phyloP scores from a whole-genome alignment of 129 eudicot genomes.

The Chrysanthemum makinoi region DNA sequence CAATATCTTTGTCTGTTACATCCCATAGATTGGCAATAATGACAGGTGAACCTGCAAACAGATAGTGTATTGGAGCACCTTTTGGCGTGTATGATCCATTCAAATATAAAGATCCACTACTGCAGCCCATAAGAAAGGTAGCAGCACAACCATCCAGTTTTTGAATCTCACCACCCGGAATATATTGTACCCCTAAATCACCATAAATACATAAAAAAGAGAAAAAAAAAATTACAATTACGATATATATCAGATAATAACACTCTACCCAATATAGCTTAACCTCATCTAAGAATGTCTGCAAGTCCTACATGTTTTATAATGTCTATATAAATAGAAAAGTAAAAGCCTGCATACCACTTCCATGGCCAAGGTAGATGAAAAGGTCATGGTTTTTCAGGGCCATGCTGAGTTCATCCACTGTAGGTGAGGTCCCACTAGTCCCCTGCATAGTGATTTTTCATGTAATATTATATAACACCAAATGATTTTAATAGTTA shows the following conservation, averaged over 20 bases:
- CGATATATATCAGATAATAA: too few species aligned
- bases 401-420: conserved; percentile 62
- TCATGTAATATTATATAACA: not conserved
- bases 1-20: conserved; percentile 95
- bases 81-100: conserved; percentile 72
- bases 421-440: conserved; percentile 61
- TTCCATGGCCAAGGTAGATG: conserved; percentile 97
- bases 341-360: conserved; percentile 56
- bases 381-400: conserved; percentile 76
- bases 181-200: conserved; percentile 83
- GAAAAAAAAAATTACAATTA: not conserved
- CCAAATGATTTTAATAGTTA: not conserved
- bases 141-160: conserved; percentile 82
- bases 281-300: too few species aligned
- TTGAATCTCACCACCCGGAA: conserved; percentile 69
- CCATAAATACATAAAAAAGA: not conserved
- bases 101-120: conserved; percentile 75
- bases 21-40: conserved; percentile 95
- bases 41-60: conserved; percentile 86
- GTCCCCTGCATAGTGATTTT: conserved; percentile 60
- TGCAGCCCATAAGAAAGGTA: conserved; percentile 83
- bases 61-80: conserved; percentile 75
- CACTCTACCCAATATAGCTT: too few species aligned
- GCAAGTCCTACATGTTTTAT: too few species aligned
- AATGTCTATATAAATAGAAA: not conserved